These are phyloP conservation scores for Penicillium cataractarum DNA, from an alignment of 495 filamentous ascomycete genomes.

Conservation along the genomic window DNA sequence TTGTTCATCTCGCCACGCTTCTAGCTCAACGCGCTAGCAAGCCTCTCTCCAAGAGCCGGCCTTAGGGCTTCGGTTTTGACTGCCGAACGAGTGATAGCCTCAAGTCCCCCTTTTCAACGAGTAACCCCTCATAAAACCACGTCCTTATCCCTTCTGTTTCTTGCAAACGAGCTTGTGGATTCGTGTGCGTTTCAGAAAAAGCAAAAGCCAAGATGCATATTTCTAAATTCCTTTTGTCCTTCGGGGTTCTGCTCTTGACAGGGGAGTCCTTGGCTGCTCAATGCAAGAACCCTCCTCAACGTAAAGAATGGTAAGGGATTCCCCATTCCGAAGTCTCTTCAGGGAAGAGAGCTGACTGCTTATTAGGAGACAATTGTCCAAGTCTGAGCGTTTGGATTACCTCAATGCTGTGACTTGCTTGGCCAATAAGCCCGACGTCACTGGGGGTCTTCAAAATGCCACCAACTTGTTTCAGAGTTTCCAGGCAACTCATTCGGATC, in stretches of 20 bases:
- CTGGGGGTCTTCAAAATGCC: constrained; percentile 20
- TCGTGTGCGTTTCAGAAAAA: neutral
- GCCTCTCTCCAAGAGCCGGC: no score
- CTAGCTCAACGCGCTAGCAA: no score
- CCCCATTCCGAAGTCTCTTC: neutral
- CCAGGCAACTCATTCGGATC: neutral
- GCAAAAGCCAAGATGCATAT: neutral
- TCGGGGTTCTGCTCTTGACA: neutral
- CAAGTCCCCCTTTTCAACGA: neutral
- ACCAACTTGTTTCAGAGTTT: constrained; percentile 6
- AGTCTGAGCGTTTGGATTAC: constrained; percentile 16
- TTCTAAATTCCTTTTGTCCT: neutral
- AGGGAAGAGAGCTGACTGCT: neutral
- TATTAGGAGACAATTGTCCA: constrained; percentile 6
- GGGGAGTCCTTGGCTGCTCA: neutral
- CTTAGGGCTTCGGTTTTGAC: neutral
- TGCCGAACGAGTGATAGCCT: neutral
- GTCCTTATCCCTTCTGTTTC: neutral
- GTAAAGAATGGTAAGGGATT: constrained; percentile 27
- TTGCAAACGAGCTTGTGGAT: neutral
- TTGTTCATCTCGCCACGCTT: no score
- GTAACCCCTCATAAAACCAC: neutral
- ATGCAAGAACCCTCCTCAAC: constrained; percentile 22
- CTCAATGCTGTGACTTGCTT: constrained; percentile 25
- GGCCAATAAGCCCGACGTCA: constrained; percentile 16